Evolutionary conservation across 352 stramenopile species (phyloP), one percentile per base, ranked within the genome.

Genomic region (Phytopythium delawarense): DNA sequence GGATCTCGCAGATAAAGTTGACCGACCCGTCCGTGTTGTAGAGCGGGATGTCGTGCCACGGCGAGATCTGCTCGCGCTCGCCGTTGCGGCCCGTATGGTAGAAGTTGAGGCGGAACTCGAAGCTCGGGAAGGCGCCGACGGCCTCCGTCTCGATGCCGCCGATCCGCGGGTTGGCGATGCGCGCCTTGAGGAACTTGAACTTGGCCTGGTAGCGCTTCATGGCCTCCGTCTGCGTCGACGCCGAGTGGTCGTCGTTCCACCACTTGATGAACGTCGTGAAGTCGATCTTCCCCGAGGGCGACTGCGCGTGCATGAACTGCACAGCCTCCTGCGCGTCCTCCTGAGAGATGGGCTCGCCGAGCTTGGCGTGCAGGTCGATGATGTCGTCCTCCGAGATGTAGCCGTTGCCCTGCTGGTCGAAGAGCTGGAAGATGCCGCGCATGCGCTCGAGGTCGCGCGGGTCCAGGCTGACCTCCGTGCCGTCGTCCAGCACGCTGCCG

Each of bases 31-130:
- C 90, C 30, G 88, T 63, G 72, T 98, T 97, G 58, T 96, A 94
- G 18, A 99, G 71, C 44, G 95, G 92, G 60, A 99, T 96, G 65
- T 99, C 97, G 76, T 99, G 97, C 98, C 98, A 99, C 61, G 96
- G 98, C 57, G 92, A 98, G 75, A 98, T 97, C 59, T 92, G 83
- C 64, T 91, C 81, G 54, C 78, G 81, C 46, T 82, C 77, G 45
- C 79, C 81, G 61, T 81, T 87, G 44, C 71, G 76, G 52, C 84
- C 71, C 44, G 89, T 83, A 67, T 96, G 92, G 67, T 93, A 93
- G 66, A 94, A 97, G 72, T 97, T 94, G 46, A 97, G 75, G 56
- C 85, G 85, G 79, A 94, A 94, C 64, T 94, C 85, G 51, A 94
- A 92, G 72, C 81, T 91, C n/a, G 83, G 80, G 71, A 94, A 95